Percentiles rank a stretch among this genome's conserved stretches.
These are phyloP conservation scores for Flagelloscypha sp. DNA, from an alignment of 768 basidiomycete genomes.

Conservation along the genomic window DNA sequence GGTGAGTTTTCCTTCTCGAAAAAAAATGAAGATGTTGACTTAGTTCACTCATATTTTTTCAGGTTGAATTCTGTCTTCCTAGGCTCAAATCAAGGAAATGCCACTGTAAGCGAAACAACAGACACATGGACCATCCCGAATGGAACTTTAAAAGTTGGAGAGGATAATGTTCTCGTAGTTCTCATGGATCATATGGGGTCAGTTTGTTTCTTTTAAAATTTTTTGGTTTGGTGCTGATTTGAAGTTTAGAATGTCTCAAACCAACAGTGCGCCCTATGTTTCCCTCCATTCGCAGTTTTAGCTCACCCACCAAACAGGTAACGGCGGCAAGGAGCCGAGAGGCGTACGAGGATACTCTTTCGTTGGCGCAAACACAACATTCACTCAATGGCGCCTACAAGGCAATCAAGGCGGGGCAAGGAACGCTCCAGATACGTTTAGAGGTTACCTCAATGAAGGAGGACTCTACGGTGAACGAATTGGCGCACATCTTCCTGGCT, in stretches of 20 bases:
- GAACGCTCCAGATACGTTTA: slow-evolving; percentile 32
- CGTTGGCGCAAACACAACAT: slow-evolving; percentile 29
- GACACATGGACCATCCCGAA: slow-evolving; percentile 34
- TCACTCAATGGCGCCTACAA: slow-evolving; percentile 33
- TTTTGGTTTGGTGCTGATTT: neutral
- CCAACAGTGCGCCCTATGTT: slow-evolving; percentile 30
- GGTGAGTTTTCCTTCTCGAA: slow-evolving; percentile 19
- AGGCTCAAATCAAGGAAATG: slow-evolving; percentile 37
- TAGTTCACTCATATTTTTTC: slow-evolving; percentile 16
- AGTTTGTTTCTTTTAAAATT: neutral
- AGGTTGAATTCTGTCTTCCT: slow-evolving; percentile 41
- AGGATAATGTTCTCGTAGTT: slow-evolving; percentile 36
- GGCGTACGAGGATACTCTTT: slow-evolving; percentile 39
- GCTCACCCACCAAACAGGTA: slow-evolving; percentile 22
- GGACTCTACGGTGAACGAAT: slow-evolving; percentile 40
- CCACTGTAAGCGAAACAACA: slow-evolving; percentile 33
- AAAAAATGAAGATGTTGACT: slow-evolving; percentile 15
- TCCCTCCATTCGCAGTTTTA: neutral
- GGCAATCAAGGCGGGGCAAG: slow-evolving; percentile 37
- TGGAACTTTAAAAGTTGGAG: slow-evolving; percentile 22
- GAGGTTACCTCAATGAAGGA: slow-evolving; percentile 46
- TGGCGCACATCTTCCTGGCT: slow-evolving; percentile 43
- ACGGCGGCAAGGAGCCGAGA: slow-evolving; percentile 40
- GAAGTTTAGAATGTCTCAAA: slow-evolving; percentile 32
- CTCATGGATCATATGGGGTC: slow-evolving; percentile 44